Conservation (phyloP, 176 grass and related monocot genomes). For the Triticum dicoccoides region DNA sequence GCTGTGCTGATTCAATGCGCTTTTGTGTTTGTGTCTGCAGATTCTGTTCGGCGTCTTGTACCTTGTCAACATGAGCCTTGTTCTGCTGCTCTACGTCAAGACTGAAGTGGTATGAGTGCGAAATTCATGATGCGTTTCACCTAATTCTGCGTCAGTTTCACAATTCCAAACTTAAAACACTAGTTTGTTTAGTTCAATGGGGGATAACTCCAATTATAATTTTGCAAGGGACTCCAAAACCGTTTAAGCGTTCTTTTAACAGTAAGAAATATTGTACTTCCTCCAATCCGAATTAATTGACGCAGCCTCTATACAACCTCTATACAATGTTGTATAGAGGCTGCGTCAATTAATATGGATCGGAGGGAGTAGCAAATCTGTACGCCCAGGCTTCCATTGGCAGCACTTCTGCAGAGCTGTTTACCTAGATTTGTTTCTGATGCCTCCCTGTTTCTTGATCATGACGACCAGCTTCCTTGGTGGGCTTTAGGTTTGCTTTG, state of each 20-base stretch:
- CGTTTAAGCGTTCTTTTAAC: neutral
- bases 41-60: slow-evolving; percentile 83
- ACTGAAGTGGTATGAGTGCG: slow-evolving; percentile 71
- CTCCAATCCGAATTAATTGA: no score
- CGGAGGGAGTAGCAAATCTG: neutral
- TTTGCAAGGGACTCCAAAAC: neutral
- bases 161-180: neutral
- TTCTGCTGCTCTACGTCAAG: slow-evolving; percentile 79
- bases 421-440: slow-evolving; percentile 17
- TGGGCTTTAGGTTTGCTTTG: slow-evolving; percentile 93
- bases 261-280: neutral
- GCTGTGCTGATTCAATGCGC: neutral
- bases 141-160: neutral
- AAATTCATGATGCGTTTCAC: neutral
- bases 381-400: neutral
- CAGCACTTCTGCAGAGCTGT: neutral
- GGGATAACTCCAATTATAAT: neutral
- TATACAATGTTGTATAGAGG: no score
- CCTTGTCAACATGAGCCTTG: slow-evolving; percentile 70
- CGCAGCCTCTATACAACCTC: no score
- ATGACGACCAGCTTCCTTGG: slow-evolving; percentile 77
- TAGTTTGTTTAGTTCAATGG: neutral
- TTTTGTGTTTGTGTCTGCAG: slow-evolving; percentile 40
- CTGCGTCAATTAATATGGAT: no score
- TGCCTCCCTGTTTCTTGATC: slow-evolving; percentile 15